Evolutionary conservation across 148 eudicot genomes (phyloP), one percentile per base, ranked within the genome.

Genomic region (Chenopodium quinoa): DNA sequence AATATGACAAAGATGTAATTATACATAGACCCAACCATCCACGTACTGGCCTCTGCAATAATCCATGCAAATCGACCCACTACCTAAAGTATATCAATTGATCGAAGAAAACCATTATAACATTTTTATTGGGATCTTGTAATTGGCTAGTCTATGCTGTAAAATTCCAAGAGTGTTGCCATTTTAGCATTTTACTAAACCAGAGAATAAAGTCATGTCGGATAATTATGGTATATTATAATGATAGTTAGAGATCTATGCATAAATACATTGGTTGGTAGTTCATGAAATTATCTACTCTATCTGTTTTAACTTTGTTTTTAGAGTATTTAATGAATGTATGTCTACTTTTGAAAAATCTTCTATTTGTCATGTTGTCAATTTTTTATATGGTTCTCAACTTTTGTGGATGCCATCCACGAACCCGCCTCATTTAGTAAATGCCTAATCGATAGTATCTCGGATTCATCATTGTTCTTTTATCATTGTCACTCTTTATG

Each of bases 11-110:
- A 72, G 29, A 46, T 72, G 52, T 72, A 22, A 46, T 72, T 17
- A 37, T 71, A 23, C 23, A 3, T 7, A 71, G 74, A 71, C 48
- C 48, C 74, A 71, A 37, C 50, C 50, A 71, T 19, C 50, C 75
- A n/a, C 46, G 54, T 69, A 69, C 34, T 32, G 11, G n/a, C 73
- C 73, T 32, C 44, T 31, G 73, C 73, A 67, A 71, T 37, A 67
- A 71, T 37, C 47, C 74, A 71, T 71, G 74, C 74, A 72, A 72
- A 72, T 72, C 27, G 29, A 72, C 29, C 75, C 75, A 72, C 75
- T 72, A 72, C 23, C 25, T 46, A 72, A 72, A 71, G 48, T 40
- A 32, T 10, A 12, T 25, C 20, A 27, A 68, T 40, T 34, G 50
- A 34, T 71, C 40, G 50, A 34, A 12, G 40, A 70, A 7, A 70